Evolutionary conservation across 441 rosid species (phyloP).

Genomic region (Pelargonium myrrhifolium): DNA sequence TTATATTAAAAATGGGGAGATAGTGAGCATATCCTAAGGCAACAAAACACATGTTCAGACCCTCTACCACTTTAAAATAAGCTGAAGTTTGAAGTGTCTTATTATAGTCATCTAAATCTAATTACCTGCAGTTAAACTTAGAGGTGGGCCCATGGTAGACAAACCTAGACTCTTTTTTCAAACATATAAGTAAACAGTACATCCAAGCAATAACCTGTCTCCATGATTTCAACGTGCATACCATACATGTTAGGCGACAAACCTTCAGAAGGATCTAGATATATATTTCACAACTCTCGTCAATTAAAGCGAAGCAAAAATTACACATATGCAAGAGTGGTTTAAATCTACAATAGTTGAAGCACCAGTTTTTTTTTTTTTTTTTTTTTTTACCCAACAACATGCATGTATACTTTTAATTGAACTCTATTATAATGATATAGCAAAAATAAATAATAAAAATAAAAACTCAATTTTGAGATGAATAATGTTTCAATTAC

Average conservation of each 20-base stretch:
- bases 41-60: too few relatives aligned
- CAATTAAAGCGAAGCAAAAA: too few relatives aligned
- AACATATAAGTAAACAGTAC: background rate
- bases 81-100: background rate
- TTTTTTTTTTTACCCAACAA: too few relatives aligned
- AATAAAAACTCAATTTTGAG: background rate
- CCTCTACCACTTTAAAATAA: too few relatives aligned
- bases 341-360: background rate
- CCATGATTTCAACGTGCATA: too few relatives aligned
- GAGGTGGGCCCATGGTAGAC: background rate
- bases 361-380: background rate
- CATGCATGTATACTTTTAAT: background rate
- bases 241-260: too few relatives aligned
- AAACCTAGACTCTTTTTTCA: background rate
- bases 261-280: too few relatives aligned
- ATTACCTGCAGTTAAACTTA: background rate
- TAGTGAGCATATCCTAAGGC: background rate
- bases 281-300: too few relatives aligned
- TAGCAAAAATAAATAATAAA: background rate
- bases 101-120: background rate
- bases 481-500: background rate
- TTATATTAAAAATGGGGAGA: background rate
- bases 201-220: background rate
- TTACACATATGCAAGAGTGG: background rate
- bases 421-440: background rate